Base-by-base conservation (phyloP, 202 grass and related monocot species). In the Setaria italica region DNA sequence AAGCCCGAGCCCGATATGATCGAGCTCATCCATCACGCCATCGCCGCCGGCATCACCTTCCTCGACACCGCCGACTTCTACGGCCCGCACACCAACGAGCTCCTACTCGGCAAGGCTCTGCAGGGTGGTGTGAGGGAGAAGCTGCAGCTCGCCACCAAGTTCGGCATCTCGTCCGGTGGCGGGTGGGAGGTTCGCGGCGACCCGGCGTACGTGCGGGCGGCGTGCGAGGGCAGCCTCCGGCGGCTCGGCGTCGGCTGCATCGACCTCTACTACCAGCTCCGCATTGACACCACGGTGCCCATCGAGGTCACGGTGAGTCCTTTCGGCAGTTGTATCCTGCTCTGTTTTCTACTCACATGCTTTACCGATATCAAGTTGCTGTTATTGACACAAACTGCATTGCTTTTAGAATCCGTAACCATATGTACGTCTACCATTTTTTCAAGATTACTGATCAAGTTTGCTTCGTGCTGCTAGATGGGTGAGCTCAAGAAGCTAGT, bases 221-320 rank as follows among this genome's bases (percentile, higher is more conserved):
- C 25, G 25, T 25, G 25, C 25, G 25, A 25, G 39, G 39, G 39
- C 39, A 41, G 39, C 39, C 39, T 41, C 3, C 2, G 5, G 39
- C 39, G 39, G 3, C 39, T 41, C 39, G 39, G 39, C 14, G 49
- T 94, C 10, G 85, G 87, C 25, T 92, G 76, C 67, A 83, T 92
- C 19, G 91, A 97, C 66, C 86, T 97, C 33, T 97, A 97, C 77
- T 94, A 94, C 76, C 94, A 94, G 83, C 91, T 90, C 57, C 94
- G 91, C 17, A 45, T 94, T 5, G 94, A 97, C 42, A 92, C 17
- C 7, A 82, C 56, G 20, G 72, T 97, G 39, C 94, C 92, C 10
- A 92, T 97, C 72, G 94, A 97, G 78, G 69, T 94, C 83, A 94
- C 91, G 80, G 92, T 97, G 62, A 87, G 89, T 92, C 2, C 2